phyloP scores from a whole-genome alignment of 75 land plant species.

The Sequoia sempervirens region DNA sequence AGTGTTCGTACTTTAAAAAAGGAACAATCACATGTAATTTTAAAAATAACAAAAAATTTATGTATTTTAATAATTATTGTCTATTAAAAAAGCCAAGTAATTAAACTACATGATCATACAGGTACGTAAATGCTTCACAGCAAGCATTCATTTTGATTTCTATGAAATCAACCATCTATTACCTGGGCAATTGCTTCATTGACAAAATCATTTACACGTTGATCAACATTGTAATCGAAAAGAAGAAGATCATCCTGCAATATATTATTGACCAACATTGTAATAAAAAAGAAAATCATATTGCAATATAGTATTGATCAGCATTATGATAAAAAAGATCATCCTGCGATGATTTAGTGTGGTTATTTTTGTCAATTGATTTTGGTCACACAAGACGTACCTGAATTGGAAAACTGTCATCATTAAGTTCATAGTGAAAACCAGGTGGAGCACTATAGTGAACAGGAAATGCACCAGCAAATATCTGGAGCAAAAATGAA shows the following conservation, averaged over 20 bases:
- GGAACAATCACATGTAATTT: neutral
- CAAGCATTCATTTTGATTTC: neutral
- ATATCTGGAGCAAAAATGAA: slow-evolving; percentile 35
- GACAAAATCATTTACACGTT: slow-evolving; percentile 63
- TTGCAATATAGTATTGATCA: slow-evolving; percentile 18
- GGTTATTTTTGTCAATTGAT: neutral
- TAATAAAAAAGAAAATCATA: too few relatives aligned
- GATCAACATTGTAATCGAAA: slow-evolving; percentile 63
- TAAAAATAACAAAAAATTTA: neutral
- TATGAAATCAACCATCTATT: neutral
- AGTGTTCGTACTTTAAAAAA: neutral
- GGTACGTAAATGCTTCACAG: neutral
- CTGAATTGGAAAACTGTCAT: slow-evolving; percentile 46
- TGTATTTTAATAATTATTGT: neutral
- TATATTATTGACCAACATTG: neutral
- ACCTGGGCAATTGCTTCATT: slow-evolving; percentile 57
- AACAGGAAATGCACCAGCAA: slow-evolving; percentile 58
- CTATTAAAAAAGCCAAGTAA: neutral
- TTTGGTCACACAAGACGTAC: slow-evolving; percentile 6
- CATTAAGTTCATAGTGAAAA: slow-evolving; percentile 59
- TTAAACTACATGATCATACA: neutral
- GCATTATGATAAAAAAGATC: neutral
- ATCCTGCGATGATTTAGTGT: slow-evolving; percentile 37
- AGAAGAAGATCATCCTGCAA: slow-evolving; percentile 60
- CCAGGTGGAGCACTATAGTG: slow-evolving; percentile 64